Percentiles rank a stretch among this genome's conserved stretches.
These are phyloP conservation scores for Primulina tabacum DNA, from an alignment of 257 asterid genomes.

Conservation along the genomic window DNA sequence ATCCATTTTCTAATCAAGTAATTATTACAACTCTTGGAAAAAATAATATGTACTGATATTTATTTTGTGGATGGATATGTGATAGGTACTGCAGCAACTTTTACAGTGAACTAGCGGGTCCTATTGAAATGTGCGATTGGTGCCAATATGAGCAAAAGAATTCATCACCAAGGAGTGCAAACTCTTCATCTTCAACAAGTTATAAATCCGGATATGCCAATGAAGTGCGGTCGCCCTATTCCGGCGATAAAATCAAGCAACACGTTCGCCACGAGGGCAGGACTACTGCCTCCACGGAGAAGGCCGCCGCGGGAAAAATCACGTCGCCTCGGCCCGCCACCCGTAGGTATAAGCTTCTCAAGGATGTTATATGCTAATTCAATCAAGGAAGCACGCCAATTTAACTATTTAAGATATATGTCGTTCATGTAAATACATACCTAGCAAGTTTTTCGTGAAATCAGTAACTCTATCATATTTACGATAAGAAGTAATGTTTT, in stretches of 20 bases:
- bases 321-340: slow-evolving; percentile 41
- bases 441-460: no score
- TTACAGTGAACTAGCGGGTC: slow-evolving; percentile 27
- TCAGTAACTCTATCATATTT: no score
- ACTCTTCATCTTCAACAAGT: slow-evolving; percentile 16
- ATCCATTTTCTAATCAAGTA: no score
- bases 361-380: slow-evolving; percentile 50
- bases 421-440: no score
- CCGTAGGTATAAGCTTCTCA: slow-evolving; percentile 57
- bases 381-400: not conserved
- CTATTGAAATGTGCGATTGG: slow-evolving; percentile 42
- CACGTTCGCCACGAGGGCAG: slow-evolving; percentile 11
- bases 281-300: slow-evolving; percentile 15
- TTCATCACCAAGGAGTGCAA: slow-evolving; percentile 9
- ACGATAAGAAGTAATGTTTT: no score
- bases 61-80: not conserved
- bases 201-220: slow-evolving; percentile 8
- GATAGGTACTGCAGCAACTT: slow-evolving; percentile 49
- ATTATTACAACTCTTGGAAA: no score
- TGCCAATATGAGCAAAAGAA: slow-evolving; percentile 37
- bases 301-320: slow-evolving; percentile 31
- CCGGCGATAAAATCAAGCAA: slow-evolving; percentile 32
- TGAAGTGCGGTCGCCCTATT: slow-evolving; percentile 23
- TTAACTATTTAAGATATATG: not conserved
- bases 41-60: no score